A percentile compares a stretch with the other conserved stretches of the same genome.
These are phyloP conservation scores for Populus alba DNA, from an alignment of 345 rosid species.

Conservation along the genomic window DNA sequence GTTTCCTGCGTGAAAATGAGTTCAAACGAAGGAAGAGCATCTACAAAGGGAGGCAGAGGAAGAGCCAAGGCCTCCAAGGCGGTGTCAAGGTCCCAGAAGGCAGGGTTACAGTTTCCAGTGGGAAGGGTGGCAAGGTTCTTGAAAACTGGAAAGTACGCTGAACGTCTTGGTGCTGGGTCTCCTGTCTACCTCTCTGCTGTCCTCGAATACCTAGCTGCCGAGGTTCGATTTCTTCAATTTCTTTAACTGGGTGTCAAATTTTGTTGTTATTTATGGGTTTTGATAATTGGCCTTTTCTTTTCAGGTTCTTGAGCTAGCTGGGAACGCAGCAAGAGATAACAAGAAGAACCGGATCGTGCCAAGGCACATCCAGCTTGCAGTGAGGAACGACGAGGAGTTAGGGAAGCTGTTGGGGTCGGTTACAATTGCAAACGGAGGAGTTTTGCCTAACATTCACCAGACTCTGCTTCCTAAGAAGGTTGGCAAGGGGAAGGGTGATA, in stretches of 20 bases:
- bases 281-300: not conserved
- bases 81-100: slow-evolving; percentile 58
- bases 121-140: slow-evolving; percentile 70
- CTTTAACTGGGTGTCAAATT: not conserved
- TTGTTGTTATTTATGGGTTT: not conserved
- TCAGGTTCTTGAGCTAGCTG: slow-evolving; percentile 68
- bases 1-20: slow-evolving; percentile 34
- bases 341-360: slow-evolving; percentile 70
- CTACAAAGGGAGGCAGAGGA: slow-evolving; percentile 64
- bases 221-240: slow-evolving; percentile 26
- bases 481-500: slow-evolving; percentile 54
- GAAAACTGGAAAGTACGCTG: slow-evolving; percentile 65
- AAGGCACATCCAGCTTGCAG: slow-evolving; percentile 72
- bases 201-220: slow-evolving; percentile 78
- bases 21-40: slow-evolving; percentile 22
- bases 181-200: slow-evolving; percentile 79
- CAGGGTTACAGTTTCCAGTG: slow-evolving; percentile 70
- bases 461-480: slow-evolving; percentile 51
- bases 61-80: slow-evolving; percentile 64
- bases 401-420: slow-evolving; percentile 62
- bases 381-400: slow-evolving; percentile 65
- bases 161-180: slow-evolving; percentile 70
- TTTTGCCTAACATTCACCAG: slow-evolving; percentile 66
- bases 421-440: slow-evolving; percentile 72
- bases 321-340: slow-evolving; percentile 76